A percentile compares a stretch with the other conserved stretches of the same genome.
Evolutionary conservation across 2,329 filamentous ascomycete genomes (phyloP).

Genomic region (Botrytis sinoallii): DNA sequence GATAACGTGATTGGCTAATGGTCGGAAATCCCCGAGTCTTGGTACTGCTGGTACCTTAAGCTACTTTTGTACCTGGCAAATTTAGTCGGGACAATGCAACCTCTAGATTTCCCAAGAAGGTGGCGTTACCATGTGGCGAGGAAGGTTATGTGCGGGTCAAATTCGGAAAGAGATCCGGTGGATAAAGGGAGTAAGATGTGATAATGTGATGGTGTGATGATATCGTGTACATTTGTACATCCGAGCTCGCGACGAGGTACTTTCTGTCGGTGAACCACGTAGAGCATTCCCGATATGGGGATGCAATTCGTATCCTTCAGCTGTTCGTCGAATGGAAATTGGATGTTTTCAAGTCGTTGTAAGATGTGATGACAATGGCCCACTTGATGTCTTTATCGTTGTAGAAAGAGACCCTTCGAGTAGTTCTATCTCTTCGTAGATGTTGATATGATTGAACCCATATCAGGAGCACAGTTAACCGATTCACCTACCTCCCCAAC

Average conservation of each 20-base stretch:
- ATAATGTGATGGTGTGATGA: neutral
- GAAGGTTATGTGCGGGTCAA: neutral
- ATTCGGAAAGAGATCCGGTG: neutral
- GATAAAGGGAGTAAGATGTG: neutral
- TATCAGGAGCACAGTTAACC: neutral
- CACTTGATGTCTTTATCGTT: neutral
- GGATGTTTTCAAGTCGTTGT: neutral
- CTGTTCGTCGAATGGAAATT: neutral
- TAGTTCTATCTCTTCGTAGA: neutral
- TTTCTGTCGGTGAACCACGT: neutral
- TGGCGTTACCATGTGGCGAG: neutral
- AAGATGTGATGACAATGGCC: neutral
- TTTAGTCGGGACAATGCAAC: neutral
- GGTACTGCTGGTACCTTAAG: neutral
- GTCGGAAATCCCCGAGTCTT: neutral
- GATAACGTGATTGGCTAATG: neutral
- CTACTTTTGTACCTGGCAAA: slow-evolving; percentile 5
- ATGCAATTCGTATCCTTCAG: neutral
- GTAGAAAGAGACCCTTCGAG: neutral
- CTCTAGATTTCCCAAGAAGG: neutral
- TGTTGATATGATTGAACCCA: neutral
- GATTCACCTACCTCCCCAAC: neutral
- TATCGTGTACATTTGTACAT: neutral
- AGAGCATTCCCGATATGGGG: neutral
- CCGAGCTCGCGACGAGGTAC: neutral